These are phyloP conservation scores for Cyanodermella asteris DNA, from an alignment of 2,329 filamentous ascomycete species.

Conservation along the genomic window DNA sequence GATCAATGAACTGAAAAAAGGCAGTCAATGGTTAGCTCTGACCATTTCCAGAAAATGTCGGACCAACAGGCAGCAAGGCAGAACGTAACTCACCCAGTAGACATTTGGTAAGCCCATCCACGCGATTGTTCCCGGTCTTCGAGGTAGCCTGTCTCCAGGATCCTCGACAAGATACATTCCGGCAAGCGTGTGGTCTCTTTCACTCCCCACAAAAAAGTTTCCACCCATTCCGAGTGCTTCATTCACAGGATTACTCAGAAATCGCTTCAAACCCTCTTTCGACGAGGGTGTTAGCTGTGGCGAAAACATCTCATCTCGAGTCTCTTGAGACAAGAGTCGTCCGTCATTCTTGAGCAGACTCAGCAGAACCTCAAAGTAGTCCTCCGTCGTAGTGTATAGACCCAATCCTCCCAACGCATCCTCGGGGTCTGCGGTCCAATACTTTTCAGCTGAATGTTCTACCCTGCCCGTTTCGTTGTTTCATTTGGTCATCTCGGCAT, in stretches of 20 bases:
- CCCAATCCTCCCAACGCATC: constrained; percentile 11
- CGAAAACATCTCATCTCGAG: constrained; percentile 13
- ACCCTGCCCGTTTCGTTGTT: constrained; percentile 1
- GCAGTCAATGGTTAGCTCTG: too few relatives aligned
- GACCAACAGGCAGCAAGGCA: too few relatives aligned
- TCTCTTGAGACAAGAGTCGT: constrained; percentile 11
- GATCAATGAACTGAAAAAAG: too few relatives aligned
- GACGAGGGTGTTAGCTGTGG: constrained; percentile 10
- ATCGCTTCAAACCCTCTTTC: constrained; percentile 3
- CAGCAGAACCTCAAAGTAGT: constrained; percentile 13
- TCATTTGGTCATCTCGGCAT: constrained; percentile 2
- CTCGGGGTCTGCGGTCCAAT: constrained; percentile 2
- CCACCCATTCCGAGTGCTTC: constrained; percentile 13
- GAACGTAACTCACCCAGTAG: constrained; percentile 5
- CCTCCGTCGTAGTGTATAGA: constrained; percentile 1
- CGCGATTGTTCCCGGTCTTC: too few relatives aligned
- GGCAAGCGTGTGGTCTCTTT: constrained; percentile 13
- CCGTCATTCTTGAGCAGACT: constrained; percentile 12
- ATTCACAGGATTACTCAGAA: constrained; percentile 3
- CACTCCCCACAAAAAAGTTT: constrained; percentile 6
- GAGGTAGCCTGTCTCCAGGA: too few relatives aligned
- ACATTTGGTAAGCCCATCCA: constrained; percentile 4
- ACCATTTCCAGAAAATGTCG: too few relatives aligned
- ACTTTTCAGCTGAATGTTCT: constrained; percentile 1
- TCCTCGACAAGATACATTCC: constrained; percentile 12